These are phyloP conservation scores for Geotrichum bryndzae DNA, from an alignment of 1,139 yeast species.

Conservation along the genomic window DNA sequence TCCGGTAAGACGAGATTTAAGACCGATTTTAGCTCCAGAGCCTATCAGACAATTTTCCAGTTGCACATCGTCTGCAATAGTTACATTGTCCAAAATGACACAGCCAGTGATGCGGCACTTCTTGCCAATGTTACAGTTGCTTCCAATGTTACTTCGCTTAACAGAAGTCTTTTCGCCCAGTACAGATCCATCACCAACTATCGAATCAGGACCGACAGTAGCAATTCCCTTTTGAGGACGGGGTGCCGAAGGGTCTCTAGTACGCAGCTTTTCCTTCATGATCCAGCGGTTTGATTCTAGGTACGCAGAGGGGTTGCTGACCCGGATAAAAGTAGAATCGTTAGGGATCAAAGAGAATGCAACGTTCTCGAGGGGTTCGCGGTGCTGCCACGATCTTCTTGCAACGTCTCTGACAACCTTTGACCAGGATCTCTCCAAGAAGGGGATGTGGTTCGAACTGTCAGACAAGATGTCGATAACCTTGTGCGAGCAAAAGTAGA, in stretches of 20 bases:
- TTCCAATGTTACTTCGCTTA: conserved; percentile 76
- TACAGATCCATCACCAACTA: conserved; percentile 53
- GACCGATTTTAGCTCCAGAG: conserved; percentile 51
- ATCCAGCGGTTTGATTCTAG: conserved; percentile 86
- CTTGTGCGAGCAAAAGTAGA: conserved; percentile 65
- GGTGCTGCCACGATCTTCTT: conserved; percentile 85
- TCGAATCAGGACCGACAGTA: conserved; percentile 80
- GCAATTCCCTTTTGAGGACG: conserved; percentile 51
- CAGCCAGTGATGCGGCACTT: conserved; percentile 86
- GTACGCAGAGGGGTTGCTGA: conserved; percentile 71
- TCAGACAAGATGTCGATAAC: conserved; percentile 43
- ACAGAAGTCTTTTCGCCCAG: conserved; percentile 78
- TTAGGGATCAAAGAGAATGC: conserved; percentile 45
- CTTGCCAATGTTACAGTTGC: conserved; percentile 71
- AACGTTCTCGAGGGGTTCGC: conserved; percentile 49
- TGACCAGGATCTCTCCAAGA: conserved; percentile 46
- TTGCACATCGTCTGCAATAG: conserved; percentile 61
- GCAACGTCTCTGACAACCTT: conserved; percentile 81
- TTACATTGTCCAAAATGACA: conserved; percentile 64
- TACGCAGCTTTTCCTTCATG: conserved; percentile 46
- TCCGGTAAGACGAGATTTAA: conserved; percentile 40
- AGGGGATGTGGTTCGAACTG: conserved; percentile 21
- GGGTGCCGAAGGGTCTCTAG: conserved; percentile 26
- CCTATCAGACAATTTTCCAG: conserved; percentile 91
- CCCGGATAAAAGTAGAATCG: conserved; percentile 63